Percentiles rank a stretch among this genome's conserved stretches.
Evolutionary conservation across 208 protist species (phyloP).

Genomic region (Jaenimonas drosophilae): DNA sequence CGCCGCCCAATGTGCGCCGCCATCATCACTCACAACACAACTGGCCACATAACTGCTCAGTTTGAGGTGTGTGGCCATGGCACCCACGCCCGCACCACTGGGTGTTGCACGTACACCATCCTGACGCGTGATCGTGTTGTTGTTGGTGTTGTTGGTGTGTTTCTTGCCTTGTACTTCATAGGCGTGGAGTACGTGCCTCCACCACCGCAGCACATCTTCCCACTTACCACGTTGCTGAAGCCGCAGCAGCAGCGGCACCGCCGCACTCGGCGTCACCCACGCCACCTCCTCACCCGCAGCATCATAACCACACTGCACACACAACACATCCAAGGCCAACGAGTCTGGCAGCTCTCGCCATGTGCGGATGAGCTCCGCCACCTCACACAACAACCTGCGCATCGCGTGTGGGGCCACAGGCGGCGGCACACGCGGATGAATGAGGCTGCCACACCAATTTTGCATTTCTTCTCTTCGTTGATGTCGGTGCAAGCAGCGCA

Average conservation of each 20-base stretch:
- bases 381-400: no score
- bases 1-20: constrained; percentile 3
- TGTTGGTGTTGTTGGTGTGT: not conserved
- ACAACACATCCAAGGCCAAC: no score
- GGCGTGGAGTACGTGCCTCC: constrained; percentile 3
- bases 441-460: no score
- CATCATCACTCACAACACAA: constrained; percentile 14
- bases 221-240: constrained; percentile 9
- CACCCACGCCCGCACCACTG: not conserved
- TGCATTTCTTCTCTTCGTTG: no score
- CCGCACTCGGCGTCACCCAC: not conserved
- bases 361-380: no score
- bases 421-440: no score
- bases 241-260: constrained; percentile 10
- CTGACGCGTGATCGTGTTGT: not conserved
- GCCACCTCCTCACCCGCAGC: no score
- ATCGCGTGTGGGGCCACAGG: no score
- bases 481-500: no score
- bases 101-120: not conserved
- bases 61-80: constrained; percentile 22
- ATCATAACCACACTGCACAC: no score
- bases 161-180: not conserved
- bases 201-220: constrained; percentile 11
- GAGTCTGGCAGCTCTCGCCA: no score
- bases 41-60: constrained; percentile 53